Evolutionary conservation across 768 basidiomycete species (phyloP), one percentile per base, ranked within the genome.

Genomic region (Coprinopsis strossmayeri): DNA sequence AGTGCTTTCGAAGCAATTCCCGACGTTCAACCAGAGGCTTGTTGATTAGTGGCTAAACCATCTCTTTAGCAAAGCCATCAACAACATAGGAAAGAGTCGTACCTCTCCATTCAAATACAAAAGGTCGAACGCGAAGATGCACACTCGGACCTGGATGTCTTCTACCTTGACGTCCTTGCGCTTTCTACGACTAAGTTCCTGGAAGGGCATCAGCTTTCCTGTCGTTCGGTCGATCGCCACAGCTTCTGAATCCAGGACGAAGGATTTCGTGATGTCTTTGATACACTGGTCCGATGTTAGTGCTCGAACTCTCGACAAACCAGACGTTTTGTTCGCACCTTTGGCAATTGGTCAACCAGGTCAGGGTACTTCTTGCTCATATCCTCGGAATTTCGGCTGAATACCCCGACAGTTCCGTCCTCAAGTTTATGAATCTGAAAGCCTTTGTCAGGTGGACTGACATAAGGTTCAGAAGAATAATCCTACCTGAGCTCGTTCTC

Each of bases 331-430:
- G 37, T 28, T 7, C 45, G 30, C 71, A 93, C 95, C 42, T 77
- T 78, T 3, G 94, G 91, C 17, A 97, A 73, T 61, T 97, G 93
- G 52, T 91, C 90, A 10, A 96, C 81, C n/a, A 99, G 73, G 70
- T 99, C 96, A 0, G 96, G 96, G 69, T 98, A 99, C 62, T 99
- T 99, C 64, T 91, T 91, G 63, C 87, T 93, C 96, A 98, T 99
- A 57, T 99, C 93, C 65, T 99, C 96, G 21, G 93, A 96, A 65
- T 99, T 99, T 48, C 96, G 74, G 63, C 91, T 94, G 67, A 97
- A 99, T 35, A 99, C 84, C n/a, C 79, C 78, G 17, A 99, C 82
- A 3, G 74, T 77, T 1, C 93, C 95, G 59, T 91, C 77, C 35
- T 82, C 80, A 40, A 92, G 69, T 60, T 76, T 81, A 66, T 99